phyloP scores from a whole-genome alignment of 139 green algal genomes.

The Tetraselmis striata region DNA sequence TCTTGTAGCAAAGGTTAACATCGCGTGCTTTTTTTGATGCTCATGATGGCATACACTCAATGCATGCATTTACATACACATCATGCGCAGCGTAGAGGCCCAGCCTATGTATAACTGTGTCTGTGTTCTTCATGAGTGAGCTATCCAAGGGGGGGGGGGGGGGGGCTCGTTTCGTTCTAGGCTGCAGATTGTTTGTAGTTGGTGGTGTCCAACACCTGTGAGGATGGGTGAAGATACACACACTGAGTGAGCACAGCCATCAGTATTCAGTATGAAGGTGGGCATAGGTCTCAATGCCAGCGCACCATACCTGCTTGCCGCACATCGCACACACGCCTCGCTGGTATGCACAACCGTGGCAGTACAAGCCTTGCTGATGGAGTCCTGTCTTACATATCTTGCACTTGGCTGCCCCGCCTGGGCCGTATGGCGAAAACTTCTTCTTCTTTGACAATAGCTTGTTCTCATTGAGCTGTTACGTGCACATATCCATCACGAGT shows the following conservation, averaged over 20 bases:
- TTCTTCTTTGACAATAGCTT: constrained; percentile 58
- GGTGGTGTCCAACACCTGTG: constrained; percentile 50
- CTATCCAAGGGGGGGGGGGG: no score
- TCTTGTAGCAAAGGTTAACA: no score
- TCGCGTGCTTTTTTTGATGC: no score
- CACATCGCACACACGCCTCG: constrained; percentile 68
- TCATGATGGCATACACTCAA: no score
- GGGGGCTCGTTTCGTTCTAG: no score
- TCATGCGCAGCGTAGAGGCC: no score
- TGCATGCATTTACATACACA: no score
- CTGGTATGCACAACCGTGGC: constrained; percentile 62
- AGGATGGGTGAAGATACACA: constrained; percentile 15
- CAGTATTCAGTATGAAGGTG: no score
- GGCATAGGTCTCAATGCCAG: not conserved
- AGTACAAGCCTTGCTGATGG: constrained; percentile 51
- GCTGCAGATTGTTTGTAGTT: constrained; percentile 46
- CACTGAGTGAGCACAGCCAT: no score
- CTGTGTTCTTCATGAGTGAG: no score
- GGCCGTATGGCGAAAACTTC: constrained; percentile 45
- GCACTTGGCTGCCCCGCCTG: constrained; percentile 41
- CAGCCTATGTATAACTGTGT: no score
- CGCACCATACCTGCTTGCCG: constrained; percentile 2
- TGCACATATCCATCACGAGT: no score
- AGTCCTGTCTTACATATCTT: constrained; percentile 55
- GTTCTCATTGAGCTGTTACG: constrained; percentile 68